Evolutionary conservation across 805 yeast species (phyloP), one percentile per base, ranked within the genome.

Genomic region (Lachancea sp.): DNA sequence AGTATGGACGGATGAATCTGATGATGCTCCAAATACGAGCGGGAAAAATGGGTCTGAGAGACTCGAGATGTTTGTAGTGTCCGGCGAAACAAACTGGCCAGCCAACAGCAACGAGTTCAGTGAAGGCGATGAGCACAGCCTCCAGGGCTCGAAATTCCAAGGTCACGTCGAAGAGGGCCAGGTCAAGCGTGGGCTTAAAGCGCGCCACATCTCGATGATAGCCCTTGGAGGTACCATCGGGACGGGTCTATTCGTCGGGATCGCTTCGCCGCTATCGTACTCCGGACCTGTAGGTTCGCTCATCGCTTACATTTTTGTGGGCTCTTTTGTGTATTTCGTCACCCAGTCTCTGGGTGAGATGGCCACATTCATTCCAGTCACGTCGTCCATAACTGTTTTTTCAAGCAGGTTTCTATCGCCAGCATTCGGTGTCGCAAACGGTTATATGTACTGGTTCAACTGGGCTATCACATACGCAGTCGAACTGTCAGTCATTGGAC

Each of bases 161-260:
- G 61, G 62, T 15, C 59, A 58, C 19, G 48, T 55, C 25, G 61
- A 56, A 12, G 65, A 65, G 34, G 58, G 64, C 16, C 70, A 73
- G 49, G 78, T 75, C 40, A 72, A 72, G 50, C 66, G 85, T 57
- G 72, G 69, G 25, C 65, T 80, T 45, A 77, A 77, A 51, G 73
- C 80, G 17, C 67, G 86, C 52, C 84, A 78, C 48, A 74, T 80
- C 26, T 71, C 81, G 22, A 78, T 80, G 84, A 75, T 80, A 53
- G 83, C 85, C 34, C 65, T 80, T 19, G 87, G 86, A 45, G 86
- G 86, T 45, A 77, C 85, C 26, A 80, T 80, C 48, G 86, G 85
- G 50, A 79, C 85, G 1, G 85, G 85, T 55, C 65, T 79, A 34
- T 78, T 80, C 61, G 74, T 80, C 33, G 77, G 81, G 50, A 75